A percentile compares a stretch with the other conserved stretches of the same genome.
These are phyloP conservation scores for Lenwebbia sp. DNA, from an alignment of 345 rosid genomes.

Conservation along the genomic window DNA sequence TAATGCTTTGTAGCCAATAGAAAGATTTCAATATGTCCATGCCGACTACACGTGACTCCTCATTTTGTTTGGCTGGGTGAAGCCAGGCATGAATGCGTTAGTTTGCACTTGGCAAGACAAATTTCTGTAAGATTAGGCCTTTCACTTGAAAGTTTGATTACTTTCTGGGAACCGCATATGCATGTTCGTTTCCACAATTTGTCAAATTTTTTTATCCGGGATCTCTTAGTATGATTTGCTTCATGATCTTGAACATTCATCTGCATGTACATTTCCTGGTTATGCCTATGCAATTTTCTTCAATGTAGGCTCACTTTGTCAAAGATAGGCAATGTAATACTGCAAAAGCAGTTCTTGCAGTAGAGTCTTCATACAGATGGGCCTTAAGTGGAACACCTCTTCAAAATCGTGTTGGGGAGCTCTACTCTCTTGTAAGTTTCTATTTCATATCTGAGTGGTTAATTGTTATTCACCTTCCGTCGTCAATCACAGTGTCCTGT, in stretches of 20 bases:
- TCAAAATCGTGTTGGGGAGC: constrained; percentile 96
- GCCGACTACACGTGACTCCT: not conserved
- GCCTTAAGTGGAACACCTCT: constrained; percentile 97
- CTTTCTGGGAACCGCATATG: not conserved
- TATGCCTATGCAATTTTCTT: not conserved
- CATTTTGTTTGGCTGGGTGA: not conserved
- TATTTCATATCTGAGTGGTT: not conserved
- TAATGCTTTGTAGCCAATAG: not conserved
- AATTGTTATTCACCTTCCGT: constrained; percentile 2
- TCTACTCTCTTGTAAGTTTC: constrained; percentile 77
- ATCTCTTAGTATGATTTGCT: not conserved
- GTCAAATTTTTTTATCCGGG: not conserved
- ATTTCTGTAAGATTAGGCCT: not conserved
- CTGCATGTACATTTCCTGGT: not conserved
- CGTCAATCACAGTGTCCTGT: constrained; percentile 4
- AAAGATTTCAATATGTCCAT: not conserved
- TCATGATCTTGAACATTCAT: not conserved
- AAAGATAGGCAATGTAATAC: constrained; percentile 91
- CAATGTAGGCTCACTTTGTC: constrained; percentile 66
- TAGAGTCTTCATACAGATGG: constrained; percentile 81
- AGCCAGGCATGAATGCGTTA: not conserved
- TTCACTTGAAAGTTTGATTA: not conserved
- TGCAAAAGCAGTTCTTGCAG: constrained; percentile 80
- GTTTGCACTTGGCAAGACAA: not conserved
- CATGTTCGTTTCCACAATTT: not conserved